Percentiles rank a stretch among this genome's conserved stretches.
Conservation (phyloP, 345 rosid species). For the Syzygium grande region DNA sequence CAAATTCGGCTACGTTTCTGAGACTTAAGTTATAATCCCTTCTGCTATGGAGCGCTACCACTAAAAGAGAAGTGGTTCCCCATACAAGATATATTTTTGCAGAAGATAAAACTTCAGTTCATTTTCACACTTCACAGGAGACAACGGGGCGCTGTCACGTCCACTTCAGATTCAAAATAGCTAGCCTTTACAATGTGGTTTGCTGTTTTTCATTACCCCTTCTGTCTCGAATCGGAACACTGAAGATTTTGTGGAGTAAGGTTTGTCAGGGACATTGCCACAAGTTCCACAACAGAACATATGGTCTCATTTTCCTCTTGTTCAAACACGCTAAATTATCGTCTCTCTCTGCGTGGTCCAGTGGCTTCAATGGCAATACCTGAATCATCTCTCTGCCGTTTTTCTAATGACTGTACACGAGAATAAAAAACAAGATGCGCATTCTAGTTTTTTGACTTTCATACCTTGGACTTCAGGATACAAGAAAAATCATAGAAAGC, state of each 20-base stretch:
- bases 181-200: neutral
- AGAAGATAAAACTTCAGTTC: neutral
- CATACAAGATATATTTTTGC: neutral
- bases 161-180: neutral
- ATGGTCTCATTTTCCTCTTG: no score
- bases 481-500: slow-evolving; percentile 72
- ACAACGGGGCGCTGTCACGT: no score
- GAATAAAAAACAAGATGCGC: neutral
- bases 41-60: neutral
- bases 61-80: neutral
- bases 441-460: neutral
- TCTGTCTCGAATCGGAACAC: neutral
- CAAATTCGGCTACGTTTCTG: neutral
- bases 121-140: neutral
- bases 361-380: no score
- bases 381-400: no score
- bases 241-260: neutral
- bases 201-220: neutral
- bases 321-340: no score
- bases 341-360: no score
- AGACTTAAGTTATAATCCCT: neutral
- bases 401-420: neutral
- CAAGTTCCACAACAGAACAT: no score
- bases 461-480: slow-evolving; percentile 71
- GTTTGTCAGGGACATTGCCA: no score